Evolutionary conservation across 1,284 basidiomycete species (phyloP), one percentile per base, ranked within the genome.

Genomic region (Laetiporus sulphureus): DNA sequence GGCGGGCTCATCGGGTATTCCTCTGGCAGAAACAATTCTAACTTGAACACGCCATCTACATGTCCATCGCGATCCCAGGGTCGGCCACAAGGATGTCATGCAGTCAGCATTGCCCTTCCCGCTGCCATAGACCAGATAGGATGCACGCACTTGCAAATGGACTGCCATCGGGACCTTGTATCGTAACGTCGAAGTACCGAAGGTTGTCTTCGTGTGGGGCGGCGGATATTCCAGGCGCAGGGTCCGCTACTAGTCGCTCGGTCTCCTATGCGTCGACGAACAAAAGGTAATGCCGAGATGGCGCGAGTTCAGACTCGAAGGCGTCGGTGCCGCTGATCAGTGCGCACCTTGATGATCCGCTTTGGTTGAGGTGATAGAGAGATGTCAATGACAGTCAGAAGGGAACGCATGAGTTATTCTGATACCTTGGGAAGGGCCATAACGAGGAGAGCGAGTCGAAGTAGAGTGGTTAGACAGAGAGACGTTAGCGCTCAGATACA

Each of bases 1-100:
- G 96, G 96, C 0, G 96, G 94, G 40, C 88, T 89, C 95, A 99
- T 98, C 1, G 95, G 95, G 66, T 99, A 99, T 62, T 98, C 95
- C 64, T 98, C 95, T 1, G 96, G 94, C 33, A 99, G 72, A 71
- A 98, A 99, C 35, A 99, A 74, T 67, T 99, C 96, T 25, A 98
- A 76, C 58, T 85, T 89, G 73, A 99, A 99, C 13, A 87, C 71
- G 20, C 96, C 96, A 56, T 83, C 94, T 96, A 40, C 12, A 19
- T 24, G 50, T 12, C 29, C 23, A n/a, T 24, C 21, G 18, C 11
- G 32, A 42, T 8, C 24, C 6, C 8, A 15, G 13, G n/a, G n/a
- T n/a, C n/a, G n/a, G n/a, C n/a, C n/a, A n/a, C n/a, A n/a, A n/a
- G n/a, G 27, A 10, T n/a, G 29, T 32, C n/a, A 37, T 32, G 20